Evolutionary conservation across 345 rosid species (phyloP), one percentile per base, ranked within the genome.

Genomic region (Garcia nutans): DNA sequence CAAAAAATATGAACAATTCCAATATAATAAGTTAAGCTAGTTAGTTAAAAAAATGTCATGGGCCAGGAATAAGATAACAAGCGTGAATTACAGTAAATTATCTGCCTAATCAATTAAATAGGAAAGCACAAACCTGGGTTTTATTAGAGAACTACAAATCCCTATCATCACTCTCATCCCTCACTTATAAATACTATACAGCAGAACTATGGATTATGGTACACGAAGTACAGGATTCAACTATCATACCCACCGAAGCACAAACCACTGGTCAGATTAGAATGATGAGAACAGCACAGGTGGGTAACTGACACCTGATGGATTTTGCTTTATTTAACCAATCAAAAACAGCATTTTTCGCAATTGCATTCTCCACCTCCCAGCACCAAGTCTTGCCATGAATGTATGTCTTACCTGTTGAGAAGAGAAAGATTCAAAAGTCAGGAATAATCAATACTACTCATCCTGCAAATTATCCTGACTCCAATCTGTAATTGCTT

Each of bases 131-230:
- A 82, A 77, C 86, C 77, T 74, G 64, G 81, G 82, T 71, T 77
- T 87, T 80, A 82, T 82, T 80, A 52, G 67, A 76, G 60, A 73
- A 63, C 80, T 76, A 79, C 73, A 74, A 58, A 75, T 74, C 73
- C 75, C 79, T 75, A 75, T 71, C 71, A 77, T 37, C 73, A 73
- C 82, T 65, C 74, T 73, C 56, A 77, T 76, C 80, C 73, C 73
- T 83, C 72, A 63, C 79, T 78, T 75, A 69, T 23, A 62, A 44
- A 77, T 65, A 81, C 87, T 87, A 85, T 85, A 86, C 91, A 83
- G 76, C 70, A 81, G 71, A 79, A 76, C 81, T 82, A 76, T 58
- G 79, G 37, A 77, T 61, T 70, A 82, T 75, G 85, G 71, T 77
- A 83, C 83, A 79, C 64, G 1, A 28, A 76, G 26, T 33, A 79